A percentile compares a stretch with the other conserved stretches of the same genome.
phyloP scores from a whole-genome alignment of 495 filamentous ascomycete species.

The Neurospora sp. region DNA sequence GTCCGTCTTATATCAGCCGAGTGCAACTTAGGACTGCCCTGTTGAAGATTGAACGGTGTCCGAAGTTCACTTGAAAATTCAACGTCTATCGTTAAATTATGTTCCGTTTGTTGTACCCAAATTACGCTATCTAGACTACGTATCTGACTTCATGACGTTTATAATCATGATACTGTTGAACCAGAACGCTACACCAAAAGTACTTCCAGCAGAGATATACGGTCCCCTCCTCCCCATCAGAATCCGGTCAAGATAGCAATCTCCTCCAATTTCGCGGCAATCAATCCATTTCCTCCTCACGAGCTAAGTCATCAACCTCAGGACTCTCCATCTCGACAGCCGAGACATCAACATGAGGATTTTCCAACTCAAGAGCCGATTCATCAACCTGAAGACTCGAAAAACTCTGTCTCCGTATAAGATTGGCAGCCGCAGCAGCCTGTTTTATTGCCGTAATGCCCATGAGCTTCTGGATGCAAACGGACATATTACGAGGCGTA shows the following conservation, averaged over 20 bases:
- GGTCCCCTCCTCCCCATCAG: too few species aligned
- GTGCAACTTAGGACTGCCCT: neutral
- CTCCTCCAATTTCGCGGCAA: neutral
- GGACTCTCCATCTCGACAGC: neutral
- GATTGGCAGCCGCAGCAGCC: neutral
- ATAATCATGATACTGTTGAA: neutral
- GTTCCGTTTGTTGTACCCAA: too few species aligned
- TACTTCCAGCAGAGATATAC: too few species aligned
- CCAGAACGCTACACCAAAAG: neutral
- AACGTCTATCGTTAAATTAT: too few species aligned
- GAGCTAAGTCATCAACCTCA: neutral
- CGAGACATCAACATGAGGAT: neutral
- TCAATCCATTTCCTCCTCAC: neutral
- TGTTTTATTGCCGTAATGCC: neutral
- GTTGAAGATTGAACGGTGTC: neutral
- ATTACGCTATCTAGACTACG: too few species aligned
- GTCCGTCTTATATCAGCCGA: neutral
- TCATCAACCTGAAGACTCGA: neutral
- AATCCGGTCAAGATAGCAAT: neutral
- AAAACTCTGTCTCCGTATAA: too few species aligned
- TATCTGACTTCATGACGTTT: too few species aligned
- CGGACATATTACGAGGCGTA: neutral
- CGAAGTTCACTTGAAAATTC: too few species aligned
- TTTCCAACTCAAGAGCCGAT: neutral
- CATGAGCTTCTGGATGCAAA: neutral